Evolutionary conservation across 2,329 filamentous ascomycete genomes (phyloP).

Genomic region (Colletotrichum australisinense): DNA sequence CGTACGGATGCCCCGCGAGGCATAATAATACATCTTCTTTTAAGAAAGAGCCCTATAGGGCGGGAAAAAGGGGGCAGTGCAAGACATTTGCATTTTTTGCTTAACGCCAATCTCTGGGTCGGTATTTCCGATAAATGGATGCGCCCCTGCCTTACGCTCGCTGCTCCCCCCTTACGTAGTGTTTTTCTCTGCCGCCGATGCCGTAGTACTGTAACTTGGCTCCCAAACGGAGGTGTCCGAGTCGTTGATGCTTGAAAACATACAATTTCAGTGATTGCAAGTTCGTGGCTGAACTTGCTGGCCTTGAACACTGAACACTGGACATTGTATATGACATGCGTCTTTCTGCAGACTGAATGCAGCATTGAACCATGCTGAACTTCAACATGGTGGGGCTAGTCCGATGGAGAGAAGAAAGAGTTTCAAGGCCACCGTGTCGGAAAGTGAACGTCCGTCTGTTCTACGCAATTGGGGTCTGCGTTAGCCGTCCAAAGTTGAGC

Average conservation of each 20-base stretch:
- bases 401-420: background rate
- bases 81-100: too few species aligned
- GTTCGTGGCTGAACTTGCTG: background rate
- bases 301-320: background rate
- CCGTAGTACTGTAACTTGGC: background rate
- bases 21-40: background rate
- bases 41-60: background rate
- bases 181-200: background rate
- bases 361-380: background rate
- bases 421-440: background rate
- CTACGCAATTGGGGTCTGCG: background rate
- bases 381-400: background rate
- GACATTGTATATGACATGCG: background rate
- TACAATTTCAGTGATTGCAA: too few species aligned
- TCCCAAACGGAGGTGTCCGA: background rate
- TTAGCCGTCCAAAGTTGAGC: background rate
- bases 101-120: background rate
- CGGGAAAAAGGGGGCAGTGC: background rate
- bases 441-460: background rate
- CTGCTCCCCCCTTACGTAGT: too few species aligned
- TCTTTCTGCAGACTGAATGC: background rate
- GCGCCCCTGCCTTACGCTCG: background rate
- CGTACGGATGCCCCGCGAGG: background rate
- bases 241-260: background rate
- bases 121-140: background rate